Base-by-base conservation (phyloP, 352 stramenopile genomes). In the Pythium grandisporangium region DNA sequence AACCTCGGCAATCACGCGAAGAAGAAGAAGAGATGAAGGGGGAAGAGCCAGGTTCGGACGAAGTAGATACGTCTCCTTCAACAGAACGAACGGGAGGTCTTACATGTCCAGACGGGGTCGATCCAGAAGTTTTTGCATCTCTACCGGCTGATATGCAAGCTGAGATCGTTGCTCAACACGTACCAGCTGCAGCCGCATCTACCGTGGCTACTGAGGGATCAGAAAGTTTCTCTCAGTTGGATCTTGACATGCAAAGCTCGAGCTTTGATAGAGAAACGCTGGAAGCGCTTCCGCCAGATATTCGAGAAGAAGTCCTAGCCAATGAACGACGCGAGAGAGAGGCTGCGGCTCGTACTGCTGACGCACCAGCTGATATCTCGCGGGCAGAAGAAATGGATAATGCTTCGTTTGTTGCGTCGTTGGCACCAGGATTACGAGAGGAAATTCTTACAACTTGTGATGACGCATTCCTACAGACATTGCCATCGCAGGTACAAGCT, bases 311-410 rank as follows among this genome's bases (percentile, higher is more conserved):
- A 66, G 84, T 98, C 12, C 79, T 99, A 13, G 92, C 95, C 45
- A 96, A 98, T 58, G 95, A 98, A 49, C 84, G 93, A 19, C 85
- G 88, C 13, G 89, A 98, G 58, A 72, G 94, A 17, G 75, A 93
- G 61, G 61, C 75, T 47, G 57, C 71, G 43, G 66, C 78, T 32
- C 68, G 77, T 24, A 65, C 76, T 12, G 69, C 83, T 13, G 64
- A 58, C 23, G 70, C 79, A 12, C 71, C 88, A 39, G 75, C 87
- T 12, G 95, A 98, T 63, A 93, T 95, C 5, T 96, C 92, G 13
- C 89, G 93, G 34, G 96, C 95, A 17, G 83, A 98, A 66, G 95
- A 99, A 38, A 98, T 99, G 94, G 96, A 99, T 61, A 98, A 98
- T 65, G 95, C 93, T 23, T 98, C 90, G 8, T 98, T 98, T 65